Percentiles rank a stretch among this genome's conserved stretches.
Conservation (phyloP, 768 basidiomycete species). For the Mycena sanguinolenta region DNA sequence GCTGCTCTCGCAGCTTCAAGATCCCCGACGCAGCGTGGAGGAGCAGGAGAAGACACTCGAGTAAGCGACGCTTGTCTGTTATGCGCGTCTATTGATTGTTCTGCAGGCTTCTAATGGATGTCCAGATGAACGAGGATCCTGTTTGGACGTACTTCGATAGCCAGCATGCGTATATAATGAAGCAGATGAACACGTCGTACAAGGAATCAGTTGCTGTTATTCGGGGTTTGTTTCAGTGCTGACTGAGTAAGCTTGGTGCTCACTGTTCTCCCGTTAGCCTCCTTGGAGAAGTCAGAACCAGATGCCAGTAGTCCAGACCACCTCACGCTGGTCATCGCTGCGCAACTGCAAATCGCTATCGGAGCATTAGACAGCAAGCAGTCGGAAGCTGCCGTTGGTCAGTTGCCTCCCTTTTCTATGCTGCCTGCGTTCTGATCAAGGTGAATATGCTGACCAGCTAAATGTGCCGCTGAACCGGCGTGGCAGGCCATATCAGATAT, state of each 20-base stretch:
- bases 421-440: slow-evolving; percentile 1
- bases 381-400: slow-evolving; percentile 74
- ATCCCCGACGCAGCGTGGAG: slow-evolving; percentile 83
- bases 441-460: slow-evolving; percentile 58
- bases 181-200: slow-evolving; percentile 78
- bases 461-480: slow-evolving; percentile 77
- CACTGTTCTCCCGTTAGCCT: slow-evolving; percentile 50
- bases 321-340: slow-evolving; percentile 59
- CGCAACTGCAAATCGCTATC: slow-evolving; percentile 75
- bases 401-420: slow-evolving; percentile 27
- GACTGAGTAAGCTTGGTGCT: slow-evolving; percentile 16
- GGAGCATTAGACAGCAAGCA: slow-evolving; percentile 74
- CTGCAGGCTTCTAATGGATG: slow-evolving; percentile 85
- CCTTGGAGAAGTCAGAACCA: slow-evolving; percentile 56
- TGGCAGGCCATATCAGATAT: slow-evolving; percentile 87
- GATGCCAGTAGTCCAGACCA: slow-evolving; percentile 53
- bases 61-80: slow-evolving; percentile 59
- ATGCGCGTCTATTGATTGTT: slow-evolving; percentile 21
- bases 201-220: slow-evolving; percentile 64
- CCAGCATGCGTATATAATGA: slow-evolving; percentile 89
- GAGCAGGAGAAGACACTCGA: slow-evolving; percentile 98
- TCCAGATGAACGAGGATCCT: slow-evolving; percentile 90
- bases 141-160: slow-evolving; percentile 97
- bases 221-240: slow-evolving; percentile 55
- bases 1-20: slow-evolving; percentile 83